Percentiles rank a stretch among this genome's conserved stretches.
Evolutionary conservation across 2,329 filamentous ascomycete species (phyloP).

Genomic region (Talaromyces sp.): DNA sequence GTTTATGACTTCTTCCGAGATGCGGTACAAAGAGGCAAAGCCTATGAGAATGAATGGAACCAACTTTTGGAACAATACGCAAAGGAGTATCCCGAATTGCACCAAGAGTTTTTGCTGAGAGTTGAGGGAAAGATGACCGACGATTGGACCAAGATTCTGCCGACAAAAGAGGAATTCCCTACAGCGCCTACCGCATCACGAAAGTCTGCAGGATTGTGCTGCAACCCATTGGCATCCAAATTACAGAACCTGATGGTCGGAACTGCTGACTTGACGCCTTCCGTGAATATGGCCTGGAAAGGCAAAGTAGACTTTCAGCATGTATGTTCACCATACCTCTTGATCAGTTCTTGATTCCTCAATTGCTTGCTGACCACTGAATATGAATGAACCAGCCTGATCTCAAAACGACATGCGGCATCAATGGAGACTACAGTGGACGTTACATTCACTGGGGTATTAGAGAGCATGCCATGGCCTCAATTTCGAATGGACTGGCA

Average conservation of each 20-base stretch:
- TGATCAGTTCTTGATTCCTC: not conserved
- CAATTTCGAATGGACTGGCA: slow-evolving; percentile 74
- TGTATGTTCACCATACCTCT: slow-evolving; percentile 28
- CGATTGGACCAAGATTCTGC: slow-evolving; percentile 52
- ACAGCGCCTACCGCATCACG: slow-evolving; percentile 51
- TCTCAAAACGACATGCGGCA: slow-evolving; percentile 37
- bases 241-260: slow-evolving; percentile 52
- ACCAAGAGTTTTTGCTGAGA: slow-evolving; percentile 48
- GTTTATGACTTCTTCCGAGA: slow-evolving; percentile 54
- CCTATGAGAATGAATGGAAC: slow-evolving; percentile 49
- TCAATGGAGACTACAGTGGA: slow-evolving; percentile 52
- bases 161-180: slow-evolving; percentile 42
- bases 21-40: slow-evolving; percentile 45
- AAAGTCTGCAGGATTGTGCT: slow-evolving; percentile 46
- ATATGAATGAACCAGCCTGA: slow-evolving; percentile 24
- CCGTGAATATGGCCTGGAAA: slow-evolving; percentile 55
- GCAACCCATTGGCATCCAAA: slow-evolving; percentile 51
- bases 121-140: slow-evolving; percentile 47
- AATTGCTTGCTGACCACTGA: not conserved
- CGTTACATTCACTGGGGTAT: slow-evolving; percentile 57
- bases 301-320: slow-evolving; percentile 52
- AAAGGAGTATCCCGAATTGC: slow-evolving; percentile 45
- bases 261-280: slow-evolving; percentile 52
- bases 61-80: slow-evolving; percentile 44
- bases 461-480: slow-evolving; percentile 60